A percentile compares a stretch with the other conserved stretches of the same genome.
phyloP scores from a whole-genome alignment of 2,329 filamentous ascomycete species.

The Beauveria scarabaeidicola region DNA sequence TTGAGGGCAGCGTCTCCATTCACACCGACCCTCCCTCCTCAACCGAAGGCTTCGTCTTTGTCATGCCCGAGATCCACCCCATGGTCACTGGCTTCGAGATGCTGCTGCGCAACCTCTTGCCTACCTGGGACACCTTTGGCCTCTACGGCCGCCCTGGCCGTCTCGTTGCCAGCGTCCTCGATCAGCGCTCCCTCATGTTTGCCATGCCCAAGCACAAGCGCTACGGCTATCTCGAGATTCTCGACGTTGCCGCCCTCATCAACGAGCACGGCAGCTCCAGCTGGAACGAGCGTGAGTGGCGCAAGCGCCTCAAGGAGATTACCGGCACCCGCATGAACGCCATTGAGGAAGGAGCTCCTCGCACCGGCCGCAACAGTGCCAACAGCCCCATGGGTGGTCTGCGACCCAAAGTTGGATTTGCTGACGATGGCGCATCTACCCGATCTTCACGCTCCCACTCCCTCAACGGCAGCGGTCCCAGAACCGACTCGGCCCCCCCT shows the following conservation, averaged over 20 bases:
- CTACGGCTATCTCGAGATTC: conserved; percentile 83
- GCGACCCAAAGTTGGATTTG: conserved; percentile 45
- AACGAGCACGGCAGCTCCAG: conserved; percentile 63
- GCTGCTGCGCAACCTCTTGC: conserved; percentile 86
- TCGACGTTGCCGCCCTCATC: conserved; percentile 77
- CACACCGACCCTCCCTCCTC: conserved; percentile 69
- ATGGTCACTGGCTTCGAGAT: conserved; percentile 92
- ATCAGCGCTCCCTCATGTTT: conserved; percentile 91
- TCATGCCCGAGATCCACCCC: conserved; percentile 93
- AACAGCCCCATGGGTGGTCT: conserved; percentile 41
- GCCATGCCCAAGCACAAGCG: conserved; percentile 84
- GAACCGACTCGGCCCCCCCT: conserved; percentile 45
- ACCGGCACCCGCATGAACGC: conserved; percentile 71
- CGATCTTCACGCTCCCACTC: conserved; percentile 46
- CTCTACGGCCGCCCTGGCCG: conserved; percentile 85
- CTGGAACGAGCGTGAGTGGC: conserved; percentile 87
- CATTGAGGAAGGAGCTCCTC: conserved; percentile 40
- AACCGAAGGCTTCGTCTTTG: conserved; percentile 90
- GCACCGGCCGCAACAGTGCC: conserved; percentile 45
- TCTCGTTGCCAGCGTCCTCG: conserved; percentile 77
- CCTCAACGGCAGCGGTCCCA: conserved; percentile 32
- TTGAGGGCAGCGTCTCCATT: conserved; percentile 85
- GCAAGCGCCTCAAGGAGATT: conserved; percentile 77
- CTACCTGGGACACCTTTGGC: conserved; percentile 84
- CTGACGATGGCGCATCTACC: conserved; percentile 42